Percentiles rank a stretch among this genome's conserved stretches.
phyloP scores from a whole-genome alignment of 192 early-diverging fungal species.

The Neocallimastix lanati region DNA sequence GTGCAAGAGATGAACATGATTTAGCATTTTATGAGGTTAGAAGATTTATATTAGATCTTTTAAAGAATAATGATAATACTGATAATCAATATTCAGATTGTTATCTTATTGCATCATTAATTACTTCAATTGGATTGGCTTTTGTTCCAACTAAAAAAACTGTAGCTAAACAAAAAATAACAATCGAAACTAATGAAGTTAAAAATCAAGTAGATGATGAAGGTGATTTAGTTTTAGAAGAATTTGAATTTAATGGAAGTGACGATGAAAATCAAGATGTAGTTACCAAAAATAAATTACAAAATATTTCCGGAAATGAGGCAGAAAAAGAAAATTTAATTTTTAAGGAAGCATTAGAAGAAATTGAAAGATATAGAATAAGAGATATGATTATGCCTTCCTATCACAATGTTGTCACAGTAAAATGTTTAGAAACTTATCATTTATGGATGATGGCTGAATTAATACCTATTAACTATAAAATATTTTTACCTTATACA shows the following conservation, averaged over 20 bases:
- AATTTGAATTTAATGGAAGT: slow-evolving; percentile 53
- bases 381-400: slow-evolving; percentile 66
- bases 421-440: slow-evolving; percentile 44
- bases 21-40: slow-evolving; percentile 41
- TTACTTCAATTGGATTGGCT: slow-evolving; percentile 47
- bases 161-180: slow-evolving; percentile 1
- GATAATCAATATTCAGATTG: slow-evolving; percentile 69
- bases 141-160: slow-evolving; percentile 32
- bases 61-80: slow-evolving; percentile 85
- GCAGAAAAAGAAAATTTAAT: neutral
- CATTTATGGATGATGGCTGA: slow-evolving; percentile 38
- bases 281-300: neutral
- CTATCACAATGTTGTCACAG: slow-evolving; percentile 69
- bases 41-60: slow-evolving; percentile 49
- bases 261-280: slow-evolving; percentile 19
- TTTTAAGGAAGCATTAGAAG: slow-evolving; percentile 29
- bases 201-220: slow-evolving; percentile 19
- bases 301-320: neutral
- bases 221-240: slow-evolving; percentile 24
- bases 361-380: slow-evolving; percentile 61
- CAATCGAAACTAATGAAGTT: slow-evolving; percentile 11
- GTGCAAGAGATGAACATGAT: slow-evolving; percentile 28
- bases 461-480: slow-evolving; percentile 42
- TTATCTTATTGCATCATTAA: slow-evolving; percentile 55
- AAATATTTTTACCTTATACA: slow-evolving; percentile 53